Conservation (phyloP, 345 rosid genomes). For the Mercurialis annua region DNA sequence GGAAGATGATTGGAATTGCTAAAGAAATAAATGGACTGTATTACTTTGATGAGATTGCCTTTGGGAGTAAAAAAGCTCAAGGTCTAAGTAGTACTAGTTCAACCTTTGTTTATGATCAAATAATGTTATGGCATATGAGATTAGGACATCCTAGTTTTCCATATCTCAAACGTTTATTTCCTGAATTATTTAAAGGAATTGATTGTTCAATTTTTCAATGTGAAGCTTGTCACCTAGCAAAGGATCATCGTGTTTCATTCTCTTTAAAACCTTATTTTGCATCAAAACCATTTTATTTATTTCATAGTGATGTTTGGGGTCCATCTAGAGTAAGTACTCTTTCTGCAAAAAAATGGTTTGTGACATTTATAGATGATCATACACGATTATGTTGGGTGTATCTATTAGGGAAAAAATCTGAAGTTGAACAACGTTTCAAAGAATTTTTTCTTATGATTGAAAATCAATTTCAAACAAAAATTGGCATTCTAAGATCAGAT, state of each 20-base stretch:
- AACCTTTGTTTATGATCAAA: not conserved
- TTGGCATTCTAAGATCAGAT: not conserved
- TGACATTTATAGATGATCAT: slow-evolving; percentile 1
- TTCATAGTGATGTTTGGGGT: no score
- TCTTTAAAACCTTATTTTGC: not conserved
- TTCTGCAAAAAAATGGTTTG: no score
- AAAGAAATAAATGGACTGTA: not conserved
- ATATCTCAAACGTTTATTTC: not conserved
- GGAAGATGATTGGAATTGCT: not conserved
- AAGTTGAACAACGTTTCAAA: not conserved
- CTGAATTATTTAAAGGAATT: not conserved
- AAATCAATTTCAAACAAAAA: slow-evolving; percentile 2
- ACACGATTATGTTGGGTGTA: not conserved
- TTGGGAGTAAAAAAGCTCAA: not conserved
- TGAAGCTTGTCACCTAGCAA: not conserved
- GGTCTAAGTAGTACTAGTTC: not conserved
- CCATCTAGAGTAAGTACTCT: no score
- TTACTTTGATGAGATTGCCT: not conserved
- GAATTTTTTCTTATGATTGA: not conserved
- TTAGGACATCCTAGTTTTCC: not conserved
- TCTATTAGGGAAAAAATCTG: not conserved
- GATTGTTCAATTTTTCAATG: not conserved
- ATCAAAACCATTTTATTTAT: not conserved
- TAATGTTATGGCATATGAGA: not conserved
- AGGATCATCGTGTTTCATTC: not conserved